Evolutionary conservation across 805 yeast species (phyloP), one percentile per base, ranked within the genome.

Genomic region (Candida incommunis): DNA sequence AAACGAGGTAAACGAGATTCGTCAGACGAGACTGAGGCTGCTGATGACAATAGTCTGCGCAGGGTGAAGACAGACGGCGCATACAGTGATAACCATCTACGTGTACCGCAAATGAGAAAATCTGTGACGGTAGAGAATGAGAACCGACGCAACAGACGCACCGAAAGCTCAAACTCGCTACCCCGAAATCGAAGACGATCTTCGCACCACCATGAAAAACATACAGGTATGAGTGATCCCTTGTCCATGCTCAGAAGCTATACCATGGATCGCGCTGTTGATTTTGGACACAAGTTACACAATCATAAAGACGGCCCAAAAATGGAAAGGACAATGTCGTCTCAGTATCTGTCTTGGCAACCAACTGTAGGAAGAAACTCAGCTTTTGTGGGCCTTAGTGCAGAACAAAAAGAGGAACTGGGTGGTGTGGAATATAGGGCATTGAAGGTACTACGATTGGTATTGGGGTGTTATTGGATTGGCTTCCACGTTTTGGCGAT

Each of bases 381-480:
- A 0, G 80, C 88, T 0, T 92, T 92, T 67, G 82, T 86, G 2
- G 82, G 82, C 15, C 62, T 92, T 40, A 76, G 85, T 2, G 84
- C 78, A 29, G 79, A 73, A 22, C 97, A 92, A 60, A 87, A 85
- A 55, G 94, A 83, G 48, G 99, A 92, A 60, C 65, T 92, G 31
- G 99, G 98, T 31, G 99, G 98, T 43, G 96, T 92, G 15, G 99
- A 92, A 58, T 92, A 92, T 59, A 72, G 96, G 40, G 86, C 99
- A 0, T 71, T 84, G 47, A 86, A 86, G 56, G 65, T 87, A 7
- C 65, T 92, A 46, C 76, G 82, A 47, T 72, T 74, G 50, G 73
- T 90, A 41, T 62, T 90, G 13, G 58, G 76, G 0, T 47, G 61
- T 3, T 92, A 84, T 57, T 87, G 84, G 54, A 50, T 87, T 46